Evolutionary conservation across 2,329 filamentous ascomycete genomes (phyloP).

Genomic region (Myriosclerotinia curreyana): DNA sequence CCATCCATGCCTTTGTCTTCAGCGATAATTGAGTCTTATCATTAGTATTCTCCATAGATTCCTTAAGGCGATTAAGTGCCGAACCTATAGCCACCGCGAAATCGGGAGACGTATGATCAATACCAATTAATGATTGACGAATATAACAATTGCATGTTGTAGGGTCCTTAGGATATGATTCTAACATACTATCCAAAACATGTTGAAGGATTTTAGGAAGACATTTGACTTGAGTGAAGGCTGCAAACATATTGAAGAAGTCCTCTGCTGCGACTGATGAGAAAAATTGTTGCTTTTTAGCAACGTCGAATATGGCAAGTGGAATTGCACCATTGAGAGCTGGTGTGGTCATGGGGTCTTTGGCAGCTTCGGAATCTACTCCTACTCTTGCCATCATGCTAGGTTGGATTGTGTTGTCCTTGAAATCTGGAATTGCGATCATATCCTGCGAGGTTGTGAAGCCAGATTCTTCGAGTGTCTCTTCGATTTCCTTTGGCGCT

Average conservation of each 20-base stretch:
- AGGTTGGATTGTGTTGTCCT: conserved; percentile 44
- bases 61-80: conserved; percentile 61
- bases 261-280: conserved; percentile 62
- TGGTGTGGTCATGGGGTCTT: conserved; percentile 57
- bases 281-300: conserved; percentile 73
- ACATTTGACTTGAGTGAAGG: conserved; percentile 65
- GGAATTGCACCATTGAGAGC: conserved; percentile 92
- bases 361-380: conserved; percentile 45
- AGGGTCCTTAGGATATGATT: conserved; percentile 57
- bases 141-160: conserved; percentile 69
- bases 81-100: conserved; percentile 71
- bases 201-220: conserved; percentile 67
- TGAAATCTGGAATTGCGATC: conserved; percentile 56
- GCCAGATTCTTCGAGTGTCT: conserved; percentile 43
- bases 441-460: conserved; percentile 45
- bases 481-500: conserved; percentile 46
- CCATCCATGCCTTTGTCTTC: conserved; percentile 55
- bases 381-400: conserved; percentile 52
- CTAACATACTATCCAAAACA: conserved; percentile 63
- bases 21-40: conserved; percentile 47
- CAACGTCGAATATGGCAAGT: conserved; percentile 83
- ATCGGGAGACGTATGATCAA: conserved; percentile 60
- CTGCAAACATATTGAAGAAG: conserved; percentile 77
- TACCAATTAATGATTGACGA: conserved; percentile 64
- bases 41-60: conserved; percentile 45